A percentile compares a stretch with the other conserved stretches of the same genome.
These are phyloP conservation scores for Suillus decipiens DNA, from an alignment of 768 basidiomycete species.

Conservation along the genomic window DNA sequence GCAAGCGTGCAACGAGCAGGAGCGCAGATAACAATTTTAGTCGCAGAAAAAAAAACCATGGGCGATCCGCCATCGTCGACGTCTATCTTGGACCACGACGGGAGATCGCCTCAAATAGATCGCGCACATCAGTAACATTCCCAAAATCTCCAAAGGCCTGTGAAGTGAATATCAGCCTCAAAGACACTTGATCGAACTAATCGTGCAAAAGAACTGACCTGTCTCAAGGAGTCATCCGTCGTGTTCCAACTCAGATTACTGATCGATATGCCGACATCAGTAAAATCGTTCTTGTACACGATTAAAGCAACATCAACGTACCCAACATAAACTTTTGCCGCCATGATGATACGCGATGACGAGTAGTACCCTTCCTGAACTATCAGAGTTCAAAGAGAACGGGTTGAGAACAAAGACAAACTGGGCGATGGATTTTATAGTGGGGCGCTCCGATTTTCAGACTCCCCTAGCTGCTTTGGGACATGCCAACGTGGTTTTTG, in stretches of 20 bases:
- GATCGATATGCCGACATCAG: constrained; percentile 7
- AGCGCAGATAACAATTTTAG: constrained; percentile 32
- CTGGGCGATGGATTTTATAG: constrained; percentile 31
- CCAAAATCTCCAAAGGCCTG: constrained; percentile 49
- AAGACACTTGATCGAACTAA: background rate
- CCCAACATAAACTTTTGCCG: constrained; percentile 36
- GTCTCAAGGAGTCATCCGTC: constrained; percentile 27
- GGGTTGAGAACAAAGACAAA: constrained; percentile 12
- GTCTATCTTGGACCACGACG: constrained; percentile 21
- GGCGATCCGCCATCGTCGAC: constrained; percentile 33
- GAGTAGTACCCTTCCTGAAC: constrained; percentile 16
- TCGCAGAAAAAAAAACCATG: constrained; percentile 15
- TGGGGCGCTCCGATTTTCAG: constrained; percentile 27
- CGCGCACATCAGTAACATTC: constrained; percentile 51
- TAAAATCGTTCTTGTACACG: background rate
- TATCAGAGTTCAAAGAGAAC: constrained; percentile 12
- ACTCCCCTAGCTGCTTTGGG: constrained; percentile 35
- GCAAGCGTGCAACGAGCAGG: constrained; percentile 14
- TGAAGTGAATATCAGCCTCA: constrained; percentile 8
- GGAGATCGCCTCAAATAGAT: constrained; percentile 31
- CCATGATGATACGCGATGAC: constrained; percentile 26
- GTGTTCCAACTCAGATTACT: constrained; percentile 38
- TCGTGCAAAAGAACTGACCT: constrained; percentile 22
- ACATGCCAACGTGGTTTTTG: constrained; percentile 18
- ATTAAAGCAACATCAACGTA: constrained; percentile 11